Evolutionary conservation across 78 protist species (phyloP).

Genomic region (Cavenderia fasciculata): DNA sequence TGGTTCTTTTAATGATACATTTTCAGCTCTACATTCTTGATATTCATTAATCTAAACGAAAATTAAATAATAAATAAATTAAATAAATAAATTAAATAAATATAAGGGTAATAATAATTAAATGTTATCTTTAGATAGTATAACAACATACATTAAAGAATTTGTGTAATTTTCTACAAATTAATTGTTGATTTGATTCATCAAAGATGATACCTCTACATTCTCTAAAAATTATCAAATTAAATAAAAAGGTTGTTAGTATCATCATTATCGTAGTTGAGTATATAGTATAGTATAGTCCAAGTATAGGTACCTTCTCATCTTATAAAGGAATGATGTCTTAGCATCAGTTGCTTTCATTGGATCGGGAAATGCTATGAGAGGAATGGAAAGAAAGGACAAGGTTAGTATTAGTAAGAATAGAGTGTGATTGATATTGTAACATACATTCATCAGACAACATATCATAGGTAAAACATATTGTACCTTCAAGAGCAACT

Average conservation of each 20-base stretch:
- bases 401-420: no score
- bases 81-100: not conserved
- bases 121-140: not conserved
- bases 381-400: no score
- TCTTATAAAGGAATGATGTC: constrained; percentile 38
- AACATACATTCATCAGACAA: constrained; percentile 7
- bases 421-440: no score
- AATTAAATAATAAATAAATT: not conserved
- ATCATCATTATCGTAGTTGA: no score
- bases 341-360: not conserved
- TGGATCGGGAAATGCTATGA: constrained; percentile 77
- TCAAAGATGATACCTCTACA: constrained; percentile 66
- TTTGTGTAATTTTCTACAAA: constrained; percentile 67
- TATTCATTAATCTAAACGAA: not conserved
- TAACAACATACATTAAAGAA: constrained; percentile 44
- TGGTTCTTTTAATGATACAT: not conserved
- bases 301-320: no score
- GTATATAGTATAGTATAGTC: no score
- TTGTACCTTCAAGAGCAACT: constrained; percentile 18
- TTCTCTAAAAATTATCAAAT: no score
- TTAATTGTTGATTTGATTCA: constrained; percentile 1
- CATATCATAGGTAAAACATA: constrained; percentile 65
- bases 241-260: no score
- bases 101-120: not conserved
- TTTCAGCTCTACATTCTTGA: not conserved